Base-by-base conservation (phyloP, 495 filamentous ascomycete genomes). In the Neurospora hispaniola region DNA sequence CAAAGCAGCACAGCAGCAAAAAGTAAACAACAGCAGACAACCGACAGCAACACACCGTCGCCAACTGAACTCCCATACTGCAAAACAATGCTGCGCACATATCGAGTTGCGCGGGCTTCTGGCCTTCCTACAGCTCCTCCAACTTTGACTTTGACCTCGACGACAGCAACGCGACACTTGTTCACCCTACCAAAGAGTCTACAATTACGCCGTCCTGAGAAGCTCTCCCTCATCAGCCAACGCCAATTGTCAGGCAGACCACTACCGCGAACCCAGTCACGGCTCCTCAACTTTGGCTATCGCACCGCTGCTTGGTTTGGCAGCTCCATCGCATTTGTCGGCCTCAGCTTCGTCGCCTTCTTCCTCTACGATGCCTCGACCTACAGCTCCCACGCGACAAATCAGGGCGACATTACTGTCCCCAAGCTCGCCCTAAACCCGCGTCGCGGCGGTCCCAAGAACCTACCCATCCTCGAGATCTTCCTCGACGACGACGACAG, bases 341-440 rank as follows among this genome's bases (percentile, higher is more conserved):
- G 83, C 62, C 71, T 79, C 14, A 80, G 86, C 27, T 86, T 98
- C 4, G 78, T 93, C 39, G 92, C 86, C 14, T 97, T 99, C 85
- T 98, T 99, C 83, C 76, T 96, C 76, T 99, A 97, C 82, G 96
- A 99, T 85, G 90, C 93, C 18, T 92, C 89, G 68, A 98, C 96
- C 12, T 98, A 98, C 81, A 89, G 89, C 62, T 90, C 92, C 73
- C 83, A 88, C 69, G 81, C 87, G 0, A 35, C 27, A 16, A 86
- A 81, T 18, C 86, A 86, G 66, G 83, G 83, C 72, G 95, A 98
- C 75, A 88, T 97, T 74, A 88, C 90, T 66, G 90, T 99, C 10
- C 93, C 96, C 0, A 88, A 94, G 75, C 79, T 92, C 27, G 96
- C 96, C 0, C 82, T 99, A 40, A 88, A 89, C 62, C 96, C 96